Percentiles rank a stretch among this genome's conserved stretches.
Evolutionary conservation across 2,329 filamentous ascomycete species (phyloP).

Genomic region (Colletotrichum sojae): DNA sequence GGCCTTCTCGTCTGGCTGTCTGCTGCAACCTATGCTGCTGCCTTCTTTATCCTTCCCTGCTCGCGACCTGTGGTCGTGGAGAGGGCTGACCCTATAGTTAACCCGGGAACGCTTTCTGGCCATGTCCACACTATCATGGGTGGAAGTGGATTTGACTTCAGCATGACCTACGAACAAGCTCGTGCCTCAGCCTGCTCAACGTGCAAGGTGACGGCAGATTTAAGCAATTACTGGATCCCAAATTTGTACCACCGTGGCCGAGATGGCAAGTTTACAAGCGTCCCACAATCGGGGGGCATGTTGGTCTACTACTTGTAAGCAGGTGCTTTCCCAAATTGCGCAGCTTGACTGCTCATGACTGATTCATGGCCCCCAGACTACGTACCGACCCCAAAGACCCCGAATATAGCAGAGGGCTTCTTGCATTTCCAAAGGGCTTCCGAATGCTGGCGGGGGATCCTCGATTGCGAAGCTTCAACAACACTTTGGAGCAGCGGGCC

Average conservation of each 20-base stretch:
- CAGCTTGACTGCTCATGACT: background rate
- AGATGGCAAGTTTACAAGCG: slow-evolving; percentile 68
- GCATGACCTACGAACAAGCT: slow-evolving; percentile 67
- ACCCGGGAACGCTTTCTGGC: slow-evolving; percentile 64
- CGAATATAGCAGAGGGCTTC: slow-evolving; percentile 61
- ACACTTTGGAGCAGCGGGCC: slow-evolving; percentile 62
- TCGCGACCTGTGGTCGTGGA: slow-evolving; percentile 47
- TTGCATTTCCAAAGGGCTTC: slow-evolving; percentile 73
- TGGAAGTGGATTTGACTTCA: slow-evolving; percentile 71
- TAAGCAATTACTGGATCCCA: slow-evolving; percentile 79
- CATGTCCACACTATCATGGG: slow-evolving; percentile 76
- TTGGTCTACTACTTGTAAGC: slow-evolving; percentile 66
- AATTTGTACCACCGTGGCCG: slow-evolving; percentile 64
- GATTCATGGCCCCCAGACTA: slow-evolving; percentile 48
- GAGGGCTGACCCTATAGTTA: slow-evolving; percentile 72
- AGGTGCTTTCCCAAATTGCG: slow-evolving; percentile 1
- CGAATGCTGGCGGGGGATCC: slow-evolving; percentile 77
- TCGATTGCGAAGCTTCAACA: slow-evolving; percentile 56
- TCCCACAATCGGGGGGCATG: slow-evolving; percentile 59
- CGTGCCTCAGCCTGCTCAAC: slow-evolving; percentile 72
- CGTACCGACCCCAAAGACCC: slow-evolving; percentile 56
- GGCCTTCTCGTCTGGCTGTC: slow-evolving; percentile 13
- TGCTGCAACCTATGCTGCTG: slow-evolving; percentile 15
- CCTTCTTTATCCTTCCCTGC: slow-evolving; percentile 41
- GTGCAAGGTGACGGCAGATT: slow-evolving; percentile 72